Conservation (phyloP, 768 basidiomycete species). For the Lactarius vividus region DNA sequence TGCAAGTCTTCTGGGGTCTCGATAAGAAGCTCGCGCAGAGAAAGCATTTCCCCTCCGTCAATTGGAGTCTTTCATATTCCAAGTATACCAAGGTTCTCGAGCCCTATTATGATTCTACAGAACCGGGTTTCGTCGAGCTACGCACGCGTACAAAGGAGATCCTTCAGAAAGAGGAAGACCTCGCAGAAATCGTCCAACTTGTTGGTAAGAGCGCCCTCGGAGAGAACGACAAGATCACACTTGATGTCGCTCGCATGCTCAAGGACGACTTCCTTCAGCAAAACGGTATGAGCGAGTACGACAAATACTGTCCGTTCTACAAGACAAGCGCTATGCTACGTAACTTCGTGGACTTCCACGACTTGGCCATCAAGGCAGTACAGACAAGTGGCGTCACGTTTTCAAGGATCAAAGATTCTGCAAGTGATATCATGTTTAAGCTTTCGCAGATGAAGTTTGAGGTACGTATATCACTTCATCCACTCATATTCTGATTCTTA, state of each 20-base stretch:
- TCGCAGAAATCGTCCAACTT: constrained; percentile 98
- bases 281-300: constrained; percentile 98
- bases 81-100: constrained; percentile 96
- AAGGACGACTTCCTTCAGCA: constrained; percentile 98
- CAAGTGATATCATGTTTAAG: constrained; percentile 89
- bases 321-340: constrained; percentile 95
- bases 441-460: constrained; percentile 99
- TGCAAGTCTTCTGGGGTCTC: constrained; percentile 99
- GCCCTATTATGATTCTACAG: constrained; percentile 84
- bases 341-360: constrained; percentile 93
- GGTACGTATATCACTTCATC: constrained; percentile 44
- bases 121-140: constrained; percentile 93
- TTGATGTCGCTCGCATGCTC: constrained; percentile 95
- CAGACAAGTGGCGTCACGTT: constrained; percentile 82
- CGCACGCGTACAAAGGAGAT: constrained; percentile 95
- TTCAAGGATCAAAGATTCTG: constrained; percentile 80
- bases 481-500: constrained; percentile 3
- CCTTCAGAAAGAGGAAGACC: constrained; percentile 96
- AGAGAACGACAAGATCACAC: constrained; percentile 96
- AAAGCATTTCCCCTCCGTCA: constrained; percentile 99
- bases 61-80: constrained; percentile 99
- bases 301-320: constrained; percentile 97
- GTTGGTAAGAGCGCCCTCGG: constrained; percentile 98
- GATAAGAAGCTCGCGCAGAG: constrained; percentile 99
- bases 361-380: constrained; percentile 84